Base-by-base conservation (phyloP, 257 asterid species). In the Nicotiana paniculata region DNA sequence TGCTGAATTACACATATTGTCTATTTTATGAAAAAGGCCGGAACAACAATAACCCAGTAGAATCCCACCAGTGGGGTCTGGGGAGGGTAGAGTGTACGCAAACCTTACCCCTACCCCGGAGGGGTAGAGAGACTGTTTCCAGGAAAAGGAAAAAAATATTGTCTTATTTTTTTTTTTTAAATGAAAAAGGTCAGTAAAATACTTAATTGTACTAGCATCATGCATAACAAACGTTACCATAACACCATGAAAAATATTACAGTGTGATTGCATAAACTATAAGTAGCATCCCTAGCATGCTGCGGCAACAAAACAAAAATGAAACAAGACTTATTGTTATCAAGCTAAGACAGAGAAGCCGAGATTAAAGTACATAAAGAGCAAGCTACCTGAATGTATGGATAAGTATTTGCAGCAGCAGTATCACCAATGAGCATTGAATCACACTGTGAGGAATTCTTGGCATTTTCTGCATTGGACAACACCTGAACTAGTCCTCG, bases 401-500 rank as follows among this genome's bases (percentile, higher is more conserved):
- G 99, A 80, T 94, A 96, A 77, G 99, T 96, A 80, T 96, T 96
- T 63, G 99, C 99, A 72, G 93, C 97, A 18, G 98, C 98, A 39
- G 76, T 84, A 77, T 90, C 85, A n/a, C 99, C 99, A 35, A 96
- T 94, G 28, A 96, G 98, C 99, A 96, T 96, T 0, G 99, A 96
- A 82, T 96, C 99, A 84, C 99, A 96, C 55, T 96, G 99, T 0
- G 99, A 96, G 10, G 97, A 93, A 58, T 94, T 94, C 58, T 81
- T 67, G 0, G 98, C 95, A 79, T 92, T 91, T 32, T 92, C 98
- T 7, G 98, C 98, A 90, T 69, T 83, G 3, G 98, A 93, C 94
- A 96, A 87, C 48, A 96, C 94, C 78, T 94, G 98, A 10, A 96
- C 99, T 32, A 96, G 93, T 13, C 98, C 99, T 77, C 99, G 87